Evolutionary conservation across 2,329 filamentous ascomycete genomes (phyloP), one percentile per base, ranked within the genome.

Genomic region (Cercospora zeina): DNA sequence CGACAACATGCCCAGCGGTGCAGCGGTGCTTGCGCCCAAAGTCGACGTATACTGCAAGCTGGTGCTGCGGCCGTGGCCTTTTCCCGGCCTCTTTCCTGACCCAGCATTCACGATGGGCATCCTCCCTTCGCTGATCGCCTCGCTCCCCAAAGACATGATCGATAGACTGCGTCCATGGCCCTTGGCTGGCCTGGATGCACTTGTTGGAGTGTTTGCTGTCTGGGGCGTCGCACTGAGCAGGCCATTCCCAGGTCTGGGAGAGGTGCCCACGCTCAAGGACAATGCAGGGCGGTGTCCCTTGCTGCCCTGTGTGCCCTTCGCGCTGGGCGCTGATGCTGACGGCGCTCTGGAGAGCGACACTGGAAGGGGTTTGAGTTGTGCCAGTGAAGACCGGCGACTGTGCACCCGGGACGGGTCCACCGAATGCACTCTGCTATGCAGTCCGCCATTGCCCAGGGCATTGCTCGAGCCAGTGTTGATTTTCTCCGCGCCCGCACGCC

Each of bases 41-140:
- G 59, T 81, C 51, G 86, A 80, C 65, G 85, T 74, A 67, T 93
- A 88, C 74, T 96, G 92, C 63, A 96, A 78, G 78, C 92, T 96
- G 24, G 90, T 86, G 37, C 91, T 91, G 57, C 92, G 84, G 53
- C 82, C 86, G 79, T 96, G 92, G 4, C 87, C 85, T 69, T 86
- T 85, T 16, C 72, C 73, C 19, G 85, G 83, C 57, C 85, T 82
- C 56, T 73, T 72, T 9, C 71, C 68, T 8, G 61, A 14, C 11
- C 58, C 30, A 14, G 60, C 58, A 27, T 60, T 54, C 34, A 60
- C 53, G 27, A 60, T 51, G 5, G 65, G 67, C 27, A 63, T 49
- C 36, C 66, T 61, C 5, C 57, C 54, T 24, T 72, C 70, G 53
- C 65, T 69, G 3, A 72, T 71, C 1, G 70, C 70, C 65, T 81